Evolutionary conservation across 768 basidiomycete species (phyloP), one percentile per base, ranked within the genome.

Genomic region (Pholiota molesta): DNA sequence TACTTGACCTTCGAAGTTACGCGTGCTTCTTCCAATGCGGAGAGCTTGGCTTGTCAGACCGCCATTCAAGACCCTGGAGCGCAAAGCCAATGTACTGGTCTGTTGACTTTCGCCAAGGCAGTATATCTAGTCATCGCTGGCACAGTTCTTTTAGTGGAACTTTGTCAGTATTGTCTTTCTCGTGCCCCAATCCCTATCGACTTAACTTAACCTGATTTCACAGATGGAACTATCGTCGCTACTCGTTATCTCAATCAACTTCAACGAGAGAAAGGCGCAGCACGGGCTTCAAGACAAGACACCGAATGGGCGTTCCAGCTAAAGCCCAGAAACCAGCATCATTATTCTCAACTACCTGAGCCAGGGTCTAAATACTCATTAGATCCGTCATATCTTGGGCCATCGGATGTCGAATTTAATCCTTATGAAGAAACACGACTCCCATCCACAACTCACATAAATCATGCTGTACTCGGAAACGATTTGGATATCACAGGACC

Each of bases 231-330:
- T 3, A 64, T 87, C 54, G 77, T 86, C 52, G 79, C 81, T 4
- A 80, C 83, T 14, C 81, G 85, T 8, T 87, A 87, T 67, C 71
- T 83, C 39, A 81, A 83, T 63, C 81, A 79, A 65, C 70, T 88
- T 16, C 77, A 80, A 57, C 72, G 67, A n/a, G 80, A 86, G 67
- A 86, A 87, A 71, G 73, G 78, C 19, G 75, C 69, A 42, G 71
- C 73, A 26, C 78, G 80, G 21, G 73, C 73, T 13, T 73, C 75
- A 19, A 75, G 78, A 29, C 61, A 72, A 57, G 72, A 73, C 26
- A 75, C 73, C 29, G 74, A 77, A 62, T 71, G 72, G 52, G 77
- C 75, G 16, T 79, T 76, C 66, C 69, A 72, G 59, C 75, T 78
- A 49, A 71, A 74, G 31, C 56, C 68, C 13, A 60, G 67, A 2